phyloP scores from a whole-genome alignment of 495 filamentous ascomycete species.

The Trichoderma asperelloides region DNA sequence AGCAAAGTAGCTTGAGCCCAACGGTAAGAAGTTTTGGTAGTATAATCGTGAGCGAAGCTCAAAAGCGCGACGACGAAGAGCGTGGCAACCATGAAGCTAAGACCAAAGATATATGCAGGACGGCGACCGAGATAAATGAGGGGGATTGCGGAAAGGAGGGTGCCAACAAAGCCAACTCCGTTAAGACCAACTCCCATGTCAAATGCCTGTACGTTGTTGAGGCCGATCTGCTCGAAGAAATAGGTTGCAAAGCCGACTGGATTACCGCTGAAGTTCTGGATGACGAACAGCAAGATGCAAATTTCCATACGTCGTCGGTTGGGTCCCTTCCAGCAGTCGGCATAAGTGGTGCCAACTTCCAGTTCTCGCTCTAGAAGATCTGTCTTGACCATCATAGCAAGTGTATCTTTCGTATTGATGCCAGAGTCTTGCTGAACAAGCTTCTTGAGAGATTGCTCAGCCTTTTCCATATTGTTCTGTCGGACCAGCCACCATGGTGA shows the following conservation, averaged over 20 bases:
- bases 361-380: conserved; percentile 54
- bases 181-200: conserved; percentile 23
- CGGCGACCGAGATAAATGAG: conserved; percentile 16
- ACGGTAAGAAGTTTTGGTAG: conserved; percentile 31
- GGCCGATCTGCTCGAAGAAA: conserved; percentile 57
- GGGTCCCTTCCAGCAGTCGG: conserved; percentile 60
- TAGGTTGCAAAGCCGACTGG: conserved; percentile 61
- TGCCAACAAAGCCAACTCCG: conserved; percentile 37
- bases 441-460: conserved; percentile 29
- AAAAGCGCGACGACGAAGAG: conserved; percentile 30
- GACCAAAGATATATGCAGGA: conserved; percentile 1
- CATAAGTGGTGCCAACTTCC: conserved; percentile 47
- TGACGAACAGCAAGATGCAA: conserved; percentile 32
- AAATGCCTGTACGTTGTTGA: conserved; percentile 45
- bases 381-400: conserved; percentile 66
- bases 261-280: conserved; percentile 54
- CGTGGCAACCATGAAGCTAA: conserved; percentile 22
- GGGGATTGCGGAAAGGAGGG: conserved; percentile 29
- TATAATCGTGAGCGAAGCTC: conserved; percentile 28
- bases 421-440: conserved; percentile 22
- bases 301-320: conserved; percentile 61
- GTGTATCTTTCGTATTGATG: conserved; percentile 48
- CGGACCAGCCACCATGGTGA: conserved; percentile 41
- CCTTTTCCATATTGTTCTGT: conserved; percentile 37
- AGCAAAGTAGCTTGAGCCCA: conserved; percentile 17